These are phyloP conservation scores for Populus hybrid DNA, from an alignment of 441 rosid species.

Conservation along the genomic window DNA sequence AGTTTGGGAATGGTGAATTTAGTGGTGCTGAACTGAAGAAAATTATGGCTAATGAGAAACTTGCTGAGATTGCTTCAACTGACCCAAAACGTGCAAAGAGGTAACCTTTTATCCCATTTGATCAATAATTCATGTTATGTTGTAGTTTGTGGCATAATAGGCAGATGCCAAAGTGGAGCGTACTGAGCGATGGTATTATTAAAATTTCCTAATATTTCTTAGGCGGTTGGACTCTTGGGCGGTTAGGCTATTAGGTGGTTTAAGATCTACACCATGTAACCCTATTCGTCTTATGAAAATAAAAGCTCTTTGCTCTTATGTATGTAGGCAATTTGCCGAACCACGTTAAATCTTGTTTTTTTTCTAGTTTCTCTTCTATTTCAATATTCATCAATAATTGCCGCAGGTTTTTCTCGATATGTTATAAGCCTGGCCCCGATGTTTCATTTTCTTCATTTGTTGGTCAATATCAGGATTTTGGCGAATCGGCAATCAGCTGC, in stretches of 20 bases:
- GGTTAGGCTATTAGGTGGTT: no score
- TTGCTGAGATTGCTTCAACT: conserved; percentile 79
- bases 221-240: no score
- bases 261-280: no score
- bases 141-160: no score
- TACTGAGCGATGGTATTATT: no score
- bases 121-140: not conserved
- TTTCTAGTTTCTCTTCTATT: no score
- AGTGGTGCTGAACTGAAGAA: conserved; percentile 83
- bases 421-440: not conserved
- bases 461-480: conserved; percentile 56
- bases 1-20: conserved; percentile 86
- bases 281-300: no score
- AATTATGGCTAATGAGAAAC: conserved; percentile 92
- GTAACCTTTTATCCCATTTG: conserved; percentile 26
- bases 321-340: no score
- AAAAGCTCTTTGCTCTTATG: no score
- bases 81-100: conserved; percentile 98
- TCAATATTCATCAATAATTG: not conserved
- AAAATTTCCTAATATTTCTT: no score
- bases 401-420: not conserved
- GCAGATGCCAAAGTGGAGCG: no score
- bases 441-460: conserved; percentile 7
- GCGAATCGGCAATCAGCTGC: conserved; percentile 99
- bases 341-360: no score